Conservation (phyloP, 805 yeast species). For the Wickerhamiella domercqiae region DNA sequence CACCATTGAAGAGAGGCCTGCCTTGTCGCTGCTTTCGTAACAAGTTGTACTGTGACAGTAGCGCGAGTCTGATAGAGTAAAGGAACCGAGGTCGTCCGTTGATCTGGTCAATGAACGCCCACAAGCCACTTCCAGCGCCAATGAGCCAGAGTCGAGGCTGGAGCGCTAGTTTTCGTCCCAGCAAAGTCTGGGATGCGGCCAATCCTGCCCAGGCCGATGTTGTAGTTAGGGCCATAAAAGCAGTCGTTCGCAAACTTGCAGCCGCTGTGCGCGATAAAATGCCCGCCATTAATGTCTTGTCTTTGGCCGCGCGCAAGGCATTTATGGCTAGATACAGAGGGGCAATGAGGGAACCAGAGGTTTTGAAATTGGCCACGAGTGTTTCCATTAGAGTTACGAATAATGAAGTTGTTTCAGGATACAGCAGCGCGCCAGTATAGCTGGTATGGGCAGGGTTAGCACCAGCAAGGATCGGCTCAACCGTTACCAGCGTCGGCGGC, state of each 20-base stretch:
- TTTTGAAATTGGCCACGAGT: slow-evolving; percentile 16
- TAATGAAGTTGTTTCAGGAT: slow-evolving; percentile 20
- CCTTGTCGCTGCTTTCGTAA: slow-evolving; percentile 18
- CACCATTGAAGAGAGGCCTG: slow-evolving; percentile 18
- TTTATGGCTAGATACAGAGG: slow-evolving; percentile 19
- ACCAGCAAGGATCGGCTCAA: slow-evolving; percentile 11
- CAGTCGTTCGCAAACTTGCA: slow-evolving; percentile 22
- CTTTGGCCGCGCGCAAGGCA: slow-evolving; percentile 5
- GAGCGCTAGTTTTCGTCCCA: slow-evolving; percentile 21
- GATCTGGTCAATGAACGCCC: slow-evolving; percentile 26
- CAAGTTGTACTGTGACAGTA: slow-evolving; percentile 24
- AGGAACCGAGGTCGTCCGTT: slow-evolving; percentile 23
- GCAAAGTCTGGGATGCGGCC: slow-evolving; percentile 22
- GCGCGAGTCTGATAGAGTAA: slow-evolving; percentile 25
- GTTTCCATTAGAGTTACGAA: slow-evolving; percentile 16
- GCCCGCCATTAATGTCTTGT: slow-evolving; percentile 1
- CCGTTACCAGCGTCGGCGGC: slow-evolving; percentile 12
- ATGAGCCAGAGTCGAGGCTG: slow-evolving; percentile 24
- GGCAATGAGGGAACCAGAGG: slow-evolving; percentile 19
- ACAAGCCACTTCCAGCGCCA: slow-evolving; percentile 29
- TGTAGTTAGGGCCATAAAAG: slow-evolving; percentile 23
- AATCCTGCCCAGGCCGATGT: slow-evolving; percentile 29
- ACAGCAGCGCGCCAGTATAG: slow-evolving; percentile 22
- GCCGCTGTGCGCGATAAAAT: slow-evolving; percentile 13
- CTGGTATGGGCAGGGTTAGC: slow-evolving; percentile 24